Conservation (phyloP, 352 stramenopile genomes). For the Phytopythium litorale region DNA sequence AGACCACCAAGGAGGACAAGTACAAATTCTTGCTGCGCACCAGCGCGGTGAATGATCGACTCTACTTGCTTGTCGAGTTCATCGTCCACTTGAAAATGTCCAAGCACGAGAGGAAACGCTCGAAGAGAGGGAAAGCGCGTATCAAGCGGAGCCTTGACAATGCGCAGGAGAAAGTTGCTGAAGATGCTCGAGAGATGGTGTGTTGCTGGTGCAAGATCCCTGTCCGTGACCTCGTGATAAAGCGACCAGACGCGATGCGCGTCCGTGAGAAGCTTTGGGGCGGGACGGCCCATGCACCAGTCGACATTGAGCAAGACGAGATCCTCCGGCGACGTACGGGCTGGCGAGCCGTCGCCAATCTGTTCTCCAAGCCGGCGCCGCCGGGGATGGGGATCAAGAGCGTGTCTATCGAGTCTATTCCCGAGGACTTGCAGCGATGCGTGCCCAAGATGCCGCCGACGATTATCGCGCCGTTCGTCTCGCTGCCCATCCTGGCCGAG, state of each 20-base stretch:
- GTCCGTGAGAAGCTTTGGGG: slow-evolving; percentile 58
- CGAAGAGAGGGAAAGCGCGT: slow-evolving; percentile 3
- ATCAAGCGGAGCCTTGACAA: neutral
- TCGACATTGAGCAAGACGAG: slow-evolving; percentile 76
- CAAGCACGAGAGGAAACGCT: slow-evolving; percentile 15
- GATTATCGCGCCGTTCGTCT: slow-evolving; percentile 59
- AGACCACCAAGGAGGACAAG: slow-evolving; percentile 68
- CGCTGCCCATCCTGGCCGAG: slow-evolving; percentile 62
- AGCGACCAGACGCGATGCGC: slow-evolving; percentile 41
- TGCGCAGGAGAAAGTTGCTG: neutral
- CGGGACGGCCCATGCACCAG: slow-evolving; percentile 51
- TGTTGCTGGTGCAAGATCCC: slow-evolving; percentile 81
- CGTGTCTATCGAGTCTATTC: slow-evolving; percentile 36
- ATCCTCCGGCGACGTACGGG: slow-evolving; percentile 59
- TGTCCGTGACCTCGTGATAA: slow-evolving; percentile 42
- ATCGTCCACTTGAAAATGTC: slow-evolving; percentile 55
- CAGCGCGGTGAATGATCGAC: slow-evolving; percentile 58
- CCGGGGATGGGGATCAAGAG: slow-evolving; percentile 70
- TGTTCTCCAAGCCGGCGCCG: slow-evolving; percentile 48
- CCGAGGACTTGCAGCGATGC: slow-evolving; percentile 44
- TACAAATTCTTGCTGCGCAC: slow-evolving; percentile 84
- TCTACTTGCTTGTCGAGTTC: slow-evolving; percentile 73
- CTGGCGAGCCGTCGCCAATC: slow-evolving; percentile 68
- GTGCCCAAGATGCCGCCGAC: slow-evolving; percentile 62
- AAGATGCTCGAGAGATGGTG: slow-evolving; percentile 54